Base-by-base conservation (phyloP, 768 basidiomycete genomes). In the Boletus pseudo-olivaceus region DNA sequence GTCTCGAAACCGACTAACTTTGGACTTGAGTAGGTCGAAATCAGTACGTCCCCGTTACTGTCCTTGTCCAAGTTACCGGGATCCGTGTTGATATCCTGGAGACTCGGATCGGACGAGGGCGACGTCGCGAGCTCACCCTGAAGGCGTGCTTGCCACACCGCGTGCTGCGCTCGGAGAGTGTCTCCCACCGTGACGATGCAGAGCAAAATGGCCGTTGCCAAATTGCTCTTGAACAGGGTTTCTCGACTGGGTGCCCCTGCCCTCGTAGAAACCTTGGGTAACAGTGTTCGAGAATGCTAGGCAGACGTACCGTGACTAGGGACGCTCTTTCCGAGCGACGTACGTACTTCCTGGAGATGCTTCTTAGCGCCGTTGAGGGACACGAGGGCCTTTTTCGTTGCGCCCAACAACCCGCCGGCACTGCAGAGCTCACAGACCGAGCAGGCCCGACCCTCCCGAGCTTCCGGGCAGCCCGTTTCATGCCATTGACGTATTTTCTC, bases 61-160 rank as follows among this genome's bases (percentile, higher is more conserved):
- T 43, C 39, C 45, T 47, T 15, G 44, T 47, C 26, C 34, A 29
- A 17, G 32, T 15, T 33, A 7, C n/a, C 9, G 29, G 32, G 27
- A 9, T 23, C 37, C 12, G 23, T n/a, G 30, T 5, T 12, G 41
- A 12, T 19, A 11, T 14, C 17, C 11, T n/a, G 17, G n/a, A 34
- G 19, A 41, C 7, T 44, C 20, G 37, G 51, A 7, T 19, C 20
- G 12, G 41, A 27, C 23, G 5, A 17, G 26, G 41, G 10, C 34
- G 29, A 11, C 1, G 15, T n/a, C 7, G 23, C 19, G 39, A 64
- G 20, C 17, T 55, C 49, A 10, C 5, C 49, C 1, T 47, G 56
- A 43, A 64, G 59, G 34, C 56, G 62, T 14, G 32, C 41, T 34
- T 49, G 46, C 62, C 62, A 64, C 1, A 27, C 17, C 20, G 37